Evolutionary conservation across 352 stramenopile genomes (phyloP), one percentile per base, ranked within the genome.

Genomic region (Blastocystis hominis): DNA sequence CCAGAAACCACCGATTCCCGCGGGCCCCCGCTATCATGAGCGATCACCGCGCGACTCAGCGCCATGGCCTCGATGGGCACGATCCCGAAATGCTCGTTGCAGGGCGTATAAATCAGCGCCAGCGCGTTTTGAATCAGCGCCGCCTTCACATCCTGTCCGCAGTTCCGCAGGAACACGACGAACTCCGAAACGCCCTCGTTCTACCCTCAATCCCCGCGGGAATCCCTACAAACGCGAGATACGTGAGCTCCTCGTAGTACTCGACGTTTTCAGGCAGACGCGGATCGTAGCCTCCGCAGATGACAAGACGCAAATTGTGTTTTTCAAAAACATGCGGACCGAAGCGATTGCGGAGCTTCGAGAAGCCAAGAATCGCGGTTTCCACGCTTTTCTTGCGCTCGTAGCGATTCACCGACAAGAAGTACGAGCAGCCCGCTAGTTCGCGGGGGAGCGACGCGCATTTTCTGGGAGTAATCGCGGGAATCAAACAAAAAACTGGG

Each of bases 61-160:
- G 94, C 95, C 95, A 98, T 98, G n/a, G 94, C 95, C 89, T 99
- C 96, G 17, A 99, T 91, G 0, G 96, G 96, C 0, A 99, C 96
- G 88, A 99, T 99, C n/a, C 96, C 96, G 91, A 99, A 99, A 90
- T 99, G 96, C 90, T 99, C 96, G 47, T 94, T 92, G 76, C 95
- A 92, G 9, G 96, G 96, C 53, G 96, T 99, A 90, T 99, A 99
- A 20, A 98, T 89, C 44, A 98, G 92, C 40, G 93, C 94, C 17
- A 84, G 30, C 20, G 44, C 54, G 38, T 50, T 24, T 3, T 69
- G 13, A n/a, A 91, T 66, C 15, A 91, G 40, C 46, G 55, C 38
- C 3, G 70, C 47, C 75, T 89, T 90, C 30, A 90, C 17, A 47
- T 90, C 89, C 63, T 90, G 78, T 10, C 69, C 79, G 68, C 90